Base-by-base conservation (phyloP, 176 grass and related monocot genomes). In the Guadua angustifolia region DNA sequence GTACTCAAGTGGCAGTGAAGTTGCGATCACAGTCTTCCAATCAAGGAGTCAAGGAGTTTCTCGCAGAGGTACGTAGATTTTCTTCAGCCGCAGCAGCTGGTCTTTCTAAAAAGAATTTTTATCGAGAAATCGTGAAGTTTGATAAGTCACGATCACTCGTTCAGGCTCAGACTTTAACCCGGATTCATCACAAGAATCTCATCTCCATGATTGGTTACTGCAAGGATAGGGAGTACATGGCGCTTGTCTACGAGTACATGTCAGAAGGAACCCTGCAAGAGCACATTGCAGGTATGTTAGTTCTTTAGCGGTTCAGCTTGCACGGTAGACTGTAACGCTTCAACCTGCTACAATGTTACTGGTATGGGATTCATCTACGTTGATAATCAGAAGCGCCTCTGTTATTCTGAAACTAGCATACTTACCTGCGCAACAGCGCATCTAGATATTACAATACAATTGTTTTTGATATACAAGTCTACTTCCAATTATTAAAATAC, bases 211-310 rank as follows among this genome's bases (percentile, higher is more conserved):
- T 94, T 79, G 94, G 92, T 29, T 94, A 92, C 42, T 97, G 94
- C 74, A 92, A 78, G 33, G 92, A 97, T 83, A 73, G 77, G 29
- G 26, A 89, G 24, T 75, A 78, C 35, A 75, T 90, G 83, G 92
- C 88, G 9, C 89, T 97, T 75, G 83, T 97, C 15, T 91, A 94
- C 21, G 91, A 97, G 39, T 90, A 92, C 63, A 94, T 92, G 94
- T 72, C 89, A 0, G 72, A 87, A 90, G 90, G 94, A 92, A 90
- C 70, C 7, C 42, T 97, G 51, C 11, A 82, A 50, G 77, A 90
- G 40, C 87, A 94, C 32, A 72, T 94, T 8, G 56, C 51, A 83
- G 87, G 89, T 94, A 61, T 16, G 19, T 11, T n/a, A 7, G 4
- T 53, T 80, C 42, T 35, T 79, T 71, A 82, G 9, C 40, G 1